Evolutionary conservation across 2,329 filamentous ascomycete species (phyloP).

Genomic region (Fusarium zealandicum): DNA sequence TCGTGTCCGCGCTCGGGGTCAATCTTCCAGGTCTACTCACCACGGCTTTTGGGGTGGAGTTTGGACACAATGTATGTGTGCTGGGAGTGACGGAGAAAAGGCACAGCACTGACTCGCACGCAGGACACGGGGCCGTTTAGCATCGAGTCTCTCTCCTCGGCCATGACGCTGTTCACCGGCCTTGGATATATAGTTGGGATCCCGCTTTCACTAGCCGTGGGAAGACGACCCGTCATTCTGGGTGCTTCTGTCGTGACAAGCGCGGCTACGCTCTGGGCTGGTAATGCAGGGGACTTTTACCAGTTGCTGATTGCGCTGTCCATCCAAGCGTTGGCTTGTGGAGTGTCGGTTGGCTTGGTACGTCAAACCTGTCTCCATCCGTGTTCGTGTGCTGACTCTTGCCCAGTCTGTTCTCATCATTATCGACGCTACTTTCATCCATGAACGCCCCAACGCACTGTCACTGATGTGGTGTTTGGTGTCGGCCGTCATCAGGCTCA

Average conservation of each 20-base stretch:
- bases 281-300: not conserved
- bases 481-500: conserved; percentile 14
- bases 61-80: conserved; percentile 1
- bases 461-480: conserved; percentile 23
- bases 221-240: conserved; percentile 20
- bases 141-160: conserved; percentile 1
- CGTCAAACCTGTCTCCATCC: not conserved
- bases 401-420: conserved; percentile 12
- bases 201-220: conserved; percentile 25
- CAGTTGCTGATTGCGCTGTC: conserved; percentile 10
- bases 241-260: conserved; percentile 1
- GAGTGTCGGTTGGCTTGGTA: conserved; percentile 16
- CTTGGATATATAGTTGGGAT: conserved; percentile 16
- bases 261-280: conserved; percentile 20
- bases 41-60: conserved; percentile 5
- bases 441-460: conserved; percentile 23
- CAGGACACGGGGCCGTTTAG: conserved; percentile 12
- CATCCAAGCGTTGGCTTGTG: conserved; percentile 18
- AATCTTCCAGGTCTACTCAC: conserved; percentile 18
- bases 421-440: conserved; percentile 29
- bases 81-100: too few species aligned
- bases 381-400: not conserved
- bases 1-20: conserved; percentile 11
- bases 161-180: conserved; percentile 25
- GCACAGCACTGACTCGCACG: not conserved